Evolutionary conservation across 768 basidiomycete genomes (phyloP).

Genomic region (Phylloporus arenicola): DNA sequence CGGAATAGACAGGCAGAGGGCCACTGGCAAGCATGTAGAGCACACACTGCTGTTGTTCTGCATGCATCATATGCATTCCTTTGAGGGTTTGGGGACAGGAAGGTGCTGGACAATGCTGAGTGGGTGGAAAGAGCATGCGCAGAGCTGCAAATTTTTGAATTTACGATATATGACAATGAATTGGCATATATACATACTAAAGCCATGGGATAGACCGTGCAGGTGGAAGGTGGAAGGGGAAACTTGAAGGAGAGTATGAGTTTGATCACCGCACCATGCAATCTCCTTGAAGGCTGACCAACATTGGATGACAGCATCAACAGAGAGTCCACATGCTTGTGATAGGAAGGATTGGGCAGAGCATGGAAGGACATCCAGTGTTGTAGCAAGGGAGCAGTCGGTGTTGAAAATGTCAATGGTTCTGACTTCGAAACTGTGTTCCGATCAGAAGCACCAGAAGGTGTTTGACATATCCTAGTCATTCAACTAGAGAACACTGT

Average conservation of each 20-base stretch:
- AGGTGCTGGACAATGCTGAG: background rate
- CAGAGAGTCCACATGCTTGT: background rate
- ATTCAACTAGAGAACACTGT: too few relatives aligned
- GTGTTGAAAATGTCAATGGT: too few relatives aligned
- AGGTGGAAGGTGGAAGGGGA: background rate
- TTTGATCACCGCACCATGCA: background rate
- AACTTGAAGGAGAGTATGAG: background rate
- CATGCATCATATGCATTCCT: background rate
- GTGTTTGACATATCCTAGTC: too few relatives aligned
- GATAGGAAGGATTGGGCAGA: background rate
- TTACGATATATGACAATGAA: background rate
- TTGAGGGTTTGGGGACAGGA: too few relatives aligned
- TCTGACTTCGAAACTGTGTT: too few relatives aligned
- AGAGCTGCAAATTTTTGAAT: background rate
- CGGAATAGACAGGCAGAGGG: background rate
- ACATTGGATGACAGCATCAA: background rate
- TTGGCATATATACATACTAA: background rate
- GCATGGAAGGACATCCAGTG: background rate
- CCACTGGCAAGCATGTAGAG: background rate
- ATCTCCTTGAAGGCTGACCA: conserved; percentile 1
- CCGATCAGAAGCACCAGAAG: too few relatives aligned
- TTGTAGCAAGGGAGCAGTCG: background rate
- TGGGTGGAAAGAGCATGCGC: background rate
- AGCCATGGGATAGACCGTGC: background rate
- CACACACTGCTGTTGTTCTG: background rate